Conservation (phyloP, 805 yeast species). For the Nakazawaea siamensis region DNA sequence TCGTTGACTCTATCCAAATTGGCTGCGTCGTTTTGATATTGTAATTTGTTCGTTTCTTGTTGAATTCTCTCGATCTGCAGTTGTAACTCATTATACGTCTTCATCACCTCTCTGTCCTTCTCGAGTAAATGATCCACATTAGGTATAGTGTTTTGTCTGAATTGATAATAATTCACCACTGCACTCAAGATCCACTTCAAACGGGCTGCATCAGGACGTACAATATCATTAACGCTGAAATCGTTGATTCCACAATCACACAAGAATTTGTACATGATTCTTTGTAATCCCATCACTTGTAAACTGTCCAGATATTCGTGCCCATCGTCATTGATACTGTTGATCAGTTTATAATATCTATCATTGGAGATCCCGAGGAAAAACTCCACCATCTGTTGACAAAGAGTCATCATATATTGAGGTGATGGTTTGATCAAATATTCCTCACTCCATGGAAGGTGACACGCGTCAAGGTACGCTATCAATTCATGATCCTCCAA, state of each 20-base stretch:
- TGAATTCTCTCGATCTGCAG: conserved; percentile 28
- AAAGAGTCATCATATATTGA: conserved; percentile 22
- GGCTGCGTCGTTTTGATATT: conserved; percentile 16
- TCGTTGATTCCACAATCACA: conserved; percentile 71
- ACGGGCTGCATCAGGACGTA: conserved; percentile 68
- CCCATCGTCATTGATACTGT: conserved; percentile 14
- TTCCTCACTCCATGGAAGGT: conserved; percentile 17
- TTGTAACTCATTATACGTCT: conserved; percentile 34
- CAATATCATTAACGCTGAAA: conserved; percentile 64
- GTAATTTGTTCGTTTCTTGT: conserved; percentile 26
- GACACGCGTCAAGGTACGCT: conserved; percentile 12
- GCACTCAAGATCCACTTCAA: conserved; percentile 67
- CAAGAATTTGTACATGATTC: conserved; percentile 54
- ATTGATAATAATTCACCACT: conserved; percentile 77
- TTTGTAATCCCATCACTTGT: conserved; percentile 46
- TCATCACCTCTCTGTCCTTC: conserved; percentile 41
- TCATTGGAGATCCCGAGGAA: conserved; percentile 24
- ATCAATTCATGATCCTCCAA: conserved; percentile 21
- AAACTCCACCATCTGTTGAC: conserved; percentile 26
- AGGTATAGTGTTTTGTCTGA: conserved; percentile 66
- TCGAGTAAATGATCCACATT: conserved; percentile 60
- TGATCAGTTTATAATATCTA: conserved; percentile 18
- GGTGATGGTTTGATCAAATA: conserved; percentile 22
- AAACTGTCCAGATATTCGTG: conserved; percentile 27
- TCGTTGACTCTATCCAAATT: conserved; percentile 34